Conservation (phyloP, 2,329 filamentous ascomycete species). For the Acrodontium crateriforme region DNA sequence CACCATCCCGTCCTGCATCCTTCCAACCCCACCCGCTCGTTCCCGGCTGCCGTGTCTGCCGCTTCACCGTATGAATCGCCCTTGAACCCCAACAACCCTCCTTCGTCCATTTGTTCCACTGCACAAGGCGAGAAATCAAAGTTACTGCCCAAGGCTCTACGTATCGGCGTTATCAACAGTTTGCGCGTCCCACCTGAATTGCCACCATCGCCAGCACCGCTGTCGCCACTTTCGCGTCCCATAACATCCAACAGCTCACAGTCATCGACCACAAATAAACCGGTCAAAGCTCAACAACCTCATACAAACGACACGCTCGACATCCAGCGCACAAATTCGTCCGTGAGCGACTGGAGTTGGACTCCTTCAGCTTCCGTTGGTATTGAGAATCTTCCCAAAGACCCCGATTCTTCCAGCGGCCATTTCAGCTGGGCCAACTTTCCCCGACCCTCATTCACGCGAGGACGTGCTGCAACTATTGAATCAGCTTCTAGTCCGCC, state of each 20-base stretch:
- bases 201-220: conserved; percentile 11
- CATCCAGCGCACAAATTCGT: conserved; percentile 7
- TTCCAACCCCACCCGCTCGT: conserved; percentile 1
- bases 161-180: conserved; percentile 11
- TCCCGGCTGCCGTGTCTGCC: too few relatives aligned
- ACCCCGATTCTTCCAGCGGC: too few relatives aligned
- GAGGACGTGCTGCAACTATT: conserved; percentile 8
- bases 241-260: conserved; percentile 3
- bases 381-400: conserved; percentile 3
- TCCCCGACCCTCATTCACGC: conserved; percentile 13
- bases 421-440: conserved; percentile 24
- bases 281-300: conserved; percentile 10
- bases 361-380: conserved; percentile 2
- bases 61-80: too few relatives aligned
- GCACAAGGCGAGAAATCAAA: too few relatives aligned
- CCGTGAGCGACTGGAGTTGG: conserved; percentile 6
- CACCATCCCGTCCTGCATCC: conserved; percentile 9
- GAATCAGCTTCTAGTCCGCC: conserved; percentile 9
- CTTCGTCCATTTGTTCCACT: conserved; percentile 11
- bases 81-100: conserved; percentile 9
- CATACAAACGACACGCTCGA: conserved; percentile 13
- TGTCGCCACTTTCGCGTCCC: conserved; percentile 10
- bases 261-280: conserved; percentile 2
- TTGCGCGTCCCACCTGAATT: neutral
- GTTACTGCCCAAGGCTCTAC: too few relatives aligned